These are phyloP conservation scores for Kodamaea leandrae DNA, from an alignment of 805 yeast species.

Conservation along the genomic window DNA sequence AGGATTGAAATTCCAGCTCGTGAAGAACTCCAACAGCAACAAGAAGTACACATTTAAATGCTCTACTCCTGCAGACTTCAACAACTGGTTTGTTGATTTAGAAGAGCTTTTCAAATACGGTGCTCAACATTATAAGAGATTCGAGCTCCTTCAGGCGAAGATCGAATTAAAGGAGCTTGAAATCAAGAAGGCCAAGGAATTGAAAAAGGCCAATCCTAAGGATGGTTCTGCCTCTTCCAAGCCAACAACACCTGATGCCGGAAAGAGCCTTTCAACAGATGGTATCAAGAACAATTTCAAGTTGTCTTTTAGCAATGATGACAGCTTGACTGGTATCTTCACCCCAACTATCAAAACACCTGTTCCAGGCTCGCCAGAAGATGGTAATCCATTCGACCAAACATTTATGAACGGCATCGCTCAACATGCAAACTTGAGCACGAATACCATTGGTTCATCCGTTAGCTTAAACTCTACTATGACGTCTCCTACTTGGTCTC, in stretches of 20 bases:
- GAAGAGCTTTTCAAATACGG: conserved; percentile 49
- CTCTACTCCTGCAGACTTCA: conserved; percentile 41
- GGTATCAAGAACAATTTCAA: conserved; percentile 8
- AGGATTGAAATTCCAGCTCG: conserved; percentile 33
- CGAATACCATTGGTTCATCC: conserved; percentile 9
- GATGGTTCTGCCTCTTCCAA: neutral
- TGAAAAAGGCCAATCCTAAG: conserved; percentile 6
- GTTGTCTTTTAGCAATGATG: conserved; percentile 8
- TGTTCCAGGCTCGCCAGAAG: conserved; percentile 21
- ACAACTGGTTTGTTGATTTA: conserved; percentile 56
- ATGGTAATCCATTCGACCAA: conserved; percentile 38
- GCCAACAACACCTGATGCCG: neutral
- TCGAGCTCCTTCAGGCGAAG: conserved; percentile 44
- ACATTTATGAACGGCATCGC: conserved; percentile 17
- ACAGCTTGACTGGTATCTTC: conserved; percentile 34
- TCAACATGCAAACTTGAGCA: conserved; percentile 6
- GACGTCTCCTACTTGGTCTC: conserved; percentile 9
- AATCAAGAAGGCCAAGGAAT: conserved; percentile 9
- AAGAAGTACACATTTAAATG: conserved; percentile 45
- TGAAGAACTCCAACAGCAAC: conserved; percentile 24
- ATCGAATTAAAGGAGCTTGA: conserved; percentile 24
- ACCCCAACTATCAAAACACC: conserved; percentile 40
- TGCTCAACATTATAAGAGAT: conserved; percentile 47
- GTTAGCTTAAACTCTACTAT: conserved; percentile 2
- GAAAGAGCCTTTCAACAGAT: conserved; percentile 2